Conservation (phyloP, 257 asterid species). For the Nicotiana undulata region DNA sequence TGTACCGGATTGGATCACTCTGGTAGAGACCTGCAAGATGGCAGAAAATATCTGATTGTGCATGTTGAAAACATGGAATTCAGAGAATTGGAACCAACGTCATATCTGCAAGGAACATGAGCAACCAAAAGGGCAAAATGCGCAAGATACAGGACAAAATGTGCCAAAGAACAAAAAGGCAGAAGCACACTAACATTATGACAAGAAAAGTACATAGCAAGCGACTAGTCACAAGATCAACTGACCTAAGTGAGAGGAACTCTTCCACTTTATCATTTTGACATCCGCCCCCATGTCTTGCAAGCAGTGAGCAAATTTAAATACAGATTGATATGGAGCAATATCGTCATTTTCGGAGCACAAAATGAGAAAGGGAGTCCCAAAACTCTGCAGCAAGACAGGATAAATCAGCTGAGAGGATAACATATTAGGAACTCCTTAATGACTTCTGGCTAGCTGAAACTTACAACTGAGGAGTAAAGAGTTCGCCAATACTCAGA, state of each 20-base stretch:
- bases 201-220: neutral
- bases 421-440: neutral
- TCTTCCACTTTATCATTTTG: slow-evolving; percentile 42
- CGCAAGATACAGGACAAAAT: neutral
- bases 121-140: neutral
- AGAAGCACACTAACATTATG: neutral
- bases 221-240: neutral
- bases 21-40: slow-evolving; percentile 42
- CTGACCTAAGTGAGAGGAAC: slow-evolving; percentile 48
- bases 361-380: slow-evolving; percentile 66
- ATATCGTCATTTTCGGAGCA: slow-evolving; percentile 63
- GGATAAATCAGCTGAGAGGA: slow-evolving; percentile 5
- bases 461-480: slow-evolving; percentile 73
- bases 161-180: neutral
- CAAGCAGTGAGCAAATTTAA: slow-evolving; percentile 47
- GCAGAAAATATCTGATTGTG: neutral
- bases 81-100: neutral
- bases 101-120: neutral
- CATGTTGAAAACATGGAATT: neutral
- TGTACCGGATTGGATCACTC: slow-evolving; percentile 41
- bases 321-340: slow-evolving; percentile 44
- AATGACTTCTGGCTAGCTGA: neutral
- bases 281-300: slow-evolving; percentile 64
- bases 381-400: slow-evolving; percentile 44
- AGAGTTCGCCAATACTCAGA: slow-evolving; percentile 78